Evolutionary conservation across 805 yeast species (phyloP).

Genomic region (Wickerhamiella lipophila): DNA sequence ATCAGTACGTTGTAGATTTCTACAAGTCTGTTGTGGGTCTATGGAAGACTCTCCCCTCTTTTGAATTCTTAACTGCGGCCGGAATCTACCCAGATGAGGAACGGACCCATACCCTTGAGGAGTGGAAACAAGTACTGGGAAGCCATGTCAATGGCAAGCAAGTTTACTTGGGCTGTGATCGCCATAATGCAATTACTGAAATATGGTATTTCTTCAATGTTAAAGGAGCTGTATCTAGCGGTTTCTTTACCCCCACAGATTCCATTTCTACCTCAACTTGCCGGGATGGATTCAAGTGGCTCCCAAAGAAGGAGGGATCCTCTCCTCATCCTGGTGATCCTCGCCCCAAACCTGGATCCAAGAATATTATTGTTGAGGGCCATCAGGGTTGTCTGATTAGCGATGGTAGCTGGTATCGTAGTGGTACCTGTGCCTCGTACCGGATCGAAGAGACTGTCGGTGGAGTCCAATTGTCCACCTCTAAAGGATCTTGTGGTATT

Average conservation of each 20-base stretch:
- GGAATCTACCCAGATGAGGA: constrained; percentile 58
- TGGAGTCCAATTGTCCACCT: constrained; percentile 55
- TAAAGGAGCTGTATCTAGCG: constrained; percentile 57
- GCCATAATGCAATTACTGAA: constrained; percentile 40
- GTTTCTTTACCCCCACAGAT: constrained; percentile 53
- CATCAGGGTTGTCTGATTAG: constrained; percentile 68
- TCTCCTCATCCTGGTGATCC: constrained; percentile 20
- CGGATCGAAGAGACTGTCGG: constrained; percentile 49
- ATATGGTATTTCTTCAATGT: constrained; percentile 74
- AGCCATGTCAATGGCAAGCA: constrained; percentile 36
- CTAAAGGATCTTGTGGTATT: constrained; percentile 58
- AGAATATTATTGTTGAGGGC: constrained; percentile 34
- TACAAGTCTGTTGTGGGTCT: constrained; percentile 47
- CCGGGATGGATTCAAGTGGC: constrained; percentile 58
- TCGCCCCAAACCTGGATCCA: constrained; percentile 16
- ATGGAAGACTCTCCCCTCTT: constrained; percentile 52
- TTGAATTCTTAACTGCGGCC: constrained; percentile 46
- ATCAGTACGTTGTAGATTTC: constrained; percentile 52
- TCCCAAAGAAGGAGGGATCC: constrained; percentile 44
- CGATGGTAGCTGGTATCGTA: constrained; percentile 70
- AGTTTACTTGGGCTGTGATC: constrained; percentile 48
- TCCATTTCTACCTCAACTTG: constrained; percentile 42
- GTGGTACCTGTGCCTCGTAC: constrained; percentile 78
- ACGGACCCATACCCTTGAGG: constrained; percentile 42
- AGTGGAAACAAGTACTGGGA: constrained; percentile 28